Evolutionary conservation across 176 grass and related monocot species (phyloP), one percentile per base, ranked within the genome.

Genomic region (Hordeum marinum): DNA sequence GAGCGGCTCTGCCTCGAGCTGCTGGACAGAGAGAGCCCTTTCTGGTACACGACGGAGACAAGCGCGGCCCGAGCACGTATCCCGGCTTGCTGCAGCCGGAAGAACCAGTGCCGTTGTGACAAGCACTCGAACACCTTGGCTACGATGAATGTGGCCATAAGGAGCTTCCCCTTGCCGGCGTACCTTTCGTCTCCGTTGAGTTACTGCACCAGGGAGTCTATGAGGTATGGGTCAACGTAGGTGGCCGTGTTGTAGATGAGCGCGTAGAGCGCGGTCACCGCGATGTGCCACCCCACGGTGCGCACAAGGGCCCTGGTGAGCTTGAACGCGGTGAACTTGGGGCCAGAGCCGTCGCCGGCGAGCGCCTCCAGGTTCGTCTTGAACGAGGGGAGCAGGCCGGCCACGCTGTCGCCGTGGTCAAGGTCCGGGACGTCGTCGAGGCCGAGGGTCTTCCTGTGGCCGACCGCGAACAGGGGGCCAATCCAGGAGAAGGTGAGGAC

Each of bases 221-320:
- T 93, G 63, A 98, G 87, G 83, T 93, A 98, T 1, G 93, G 93
- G 13, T 93, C 95, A 3, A 95, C 93, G 79, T 95, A 98, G 68
- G 91, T 85, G 61, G 93, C 80, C 5, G 90, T 23, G 62, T 79
- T 95, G 77, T 91, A 78, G 26, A 95, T 84, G 29, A 93, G 62
- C 17, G 70, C 85, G 62, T 90, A 93, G 70, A 98, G 13, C 68
- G 93, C 93, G 71, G 85, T 95, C 41, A 98, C 48, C 71, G 85
- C 7, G 70, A 95, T 78, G n/a, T 95, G 89, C 42, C 21, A 34
- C 87, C 83, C 91, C 35, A 83, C 82, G 21, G 92, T 90, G 85
- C 90, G 87, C 42, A 98, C 59, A 21, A 98, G 54, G 6, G 93
- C 83, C 82, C 85, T 95, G 11, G 83, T 85, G 79, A 98, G 87